Evolutionary conservation across 2,329 filamentous ascomycete species (phyloP).

Genomic region (Thyridium curvatum): DNA sequence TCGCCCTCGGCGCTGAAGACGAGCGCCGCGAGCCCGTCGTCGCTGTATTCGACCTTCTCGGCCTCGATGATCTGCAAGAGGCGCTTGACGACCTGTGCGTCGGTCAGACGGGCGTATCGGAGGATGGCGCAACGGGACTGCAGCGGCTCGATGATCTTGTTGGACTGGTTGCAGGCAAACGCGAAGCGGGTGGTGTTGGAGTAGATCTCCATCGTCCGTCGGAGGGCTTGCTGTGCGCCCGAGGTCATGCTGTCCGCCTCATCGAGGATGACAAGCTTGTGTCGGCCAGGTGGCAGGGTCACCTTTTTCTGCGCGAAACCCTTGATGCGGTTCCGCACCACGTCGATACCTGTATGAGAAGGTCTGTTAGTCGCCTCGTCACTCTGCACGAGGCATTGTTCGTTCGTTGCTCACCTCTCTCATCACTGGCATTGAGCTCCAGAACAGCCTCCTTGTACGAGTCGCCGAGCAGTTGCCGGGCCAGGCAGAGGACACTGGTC

Average conservation of each 20-base stretch:
- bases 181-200: constrained; percentile 93
- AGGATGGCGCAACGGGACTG: constrained; percentile 96
- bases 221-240: constrained; percentile 89
- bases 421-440: constrained; percentile 93
- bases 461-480: constrained; percentile 83
- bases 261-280: constrained; percentile 96
- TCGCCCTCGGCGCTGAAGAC: constrained; percentile 97
- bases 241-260: constrained; percentile 98
- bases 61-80: constrained; percentile 88
- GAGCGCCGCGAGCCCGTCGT: constrained; percentile 90
- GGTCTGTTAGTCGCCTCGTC: background rate
- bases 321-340: constrained; percentile 95
- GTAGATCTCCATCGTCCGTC: constrained; percentile 98
- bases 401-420: constrained; percentile 59
- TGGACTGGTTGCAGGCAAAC: constrained; percentile 97
- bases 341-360: constrained; percentile 68
- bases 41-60: constrained; percentile 83
- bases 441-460: constrained; percentile 96
- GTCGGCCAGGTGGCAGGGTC: constrained; percentile 79
- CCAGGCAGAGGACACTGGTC: constrained; percentile 88
- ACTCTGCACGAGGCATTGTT: background rate
- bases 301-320: constrained; percentile 99
- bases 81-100: constrained; percentile 85
- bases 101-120: constrained; percentile 85
- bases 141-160: constrained; percentile 99